These are phyloP conservation scores for Ilyonectria sp. DNA, from an alignment of 2,329 filamentous ascomycete genomes.

Conservation along the genomic window DNA sequence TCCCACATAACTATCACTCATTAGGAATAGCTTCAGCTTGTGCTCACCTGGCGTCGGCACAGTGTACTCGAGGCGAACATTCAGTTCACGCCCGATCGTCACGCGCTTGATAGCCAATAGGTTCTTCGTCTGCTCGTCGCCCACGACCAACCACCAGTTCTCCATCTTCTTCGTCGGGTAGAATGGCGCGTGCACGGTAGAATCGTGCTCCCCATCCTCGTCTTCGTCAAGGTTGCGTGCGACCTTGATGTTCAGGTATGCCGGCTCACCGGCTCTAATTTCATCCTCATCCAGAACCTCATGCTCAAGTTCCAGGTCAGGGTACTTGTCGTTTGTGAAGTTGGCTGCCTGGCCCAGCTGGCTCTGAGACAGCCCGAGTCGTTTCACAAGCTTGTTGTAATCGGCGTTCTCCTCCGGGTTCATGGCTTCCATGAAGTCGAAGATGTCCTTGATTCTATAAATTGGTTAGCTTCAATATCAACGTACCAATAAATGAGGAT, in stretches of 20 bases:
- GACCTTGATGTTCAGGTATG: conserved; percentile 87
- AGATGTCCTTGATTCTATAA: conserved; percentile 87
- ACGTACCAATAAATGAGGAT: conserved; percentile 43
- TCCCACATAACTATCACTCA: conserved; percentile 97
- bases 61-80: conserved; percentile 88
- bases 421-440: conserved; percentile 99
- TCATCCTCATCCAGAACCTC: conserved; percentile 85
- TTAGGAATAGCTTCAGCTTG: conserved; percentile 91
- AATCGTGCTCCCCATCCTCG: conserved; percentile 76
- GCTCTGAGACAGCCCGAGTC: conserved; percentile 82
- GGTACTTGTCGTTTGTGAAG: conserved; percentile 97
- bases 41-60: conserved; percentile 88
- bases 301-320: conserved; percentile 93
- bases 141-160: conserved; percentile 98
- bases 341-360: conserved; percentile 91
- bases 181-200: conserved; percentile 93
- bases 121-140: conserved; percentile 89
- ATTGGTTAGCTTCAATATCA: conserved; percentile 49
- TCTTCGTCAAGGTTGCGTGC: conserved; percentile 85
- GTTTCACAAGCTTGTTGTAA: conserved; percentile 82
- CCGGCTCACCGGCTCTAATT: conserved; percentile 84
- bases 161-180: conserved; percentile 94
- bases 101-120: conserved; percentile 95
- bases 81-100: conserved; percentile 84
- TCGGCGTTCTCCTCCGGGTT: conserved; percentile 92